Percentiles rank a stretch among this genome's conserved stretches.
Conservation (phyloP, 176 grass and related monocot species). For the Aegilops longissima region DNA sequence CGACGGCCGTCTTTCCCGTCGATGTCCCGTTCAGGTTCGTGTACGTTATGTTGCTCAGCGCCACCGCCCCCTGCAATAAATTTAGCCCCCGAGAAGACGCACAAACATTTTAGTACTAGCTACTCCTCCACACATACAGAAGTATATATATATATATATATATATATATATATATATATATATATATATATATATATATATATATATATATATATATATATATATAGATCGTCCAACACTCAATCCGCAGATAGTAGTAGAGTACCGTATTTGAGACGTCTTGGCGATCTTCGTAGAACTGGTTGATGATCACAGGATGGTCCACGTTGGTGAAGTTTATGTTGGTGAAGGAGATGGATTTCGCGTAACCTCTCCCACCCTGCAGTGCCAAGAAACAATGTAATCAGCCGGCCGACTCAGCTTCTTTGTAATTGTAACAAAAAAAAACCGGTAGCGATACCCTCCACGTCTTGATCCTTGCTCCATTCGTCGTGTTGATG, state of each 20-base stretch:
- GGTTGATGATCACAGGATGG: too few relatives aligned
- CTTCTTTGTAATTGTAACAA: too few relatives aligned
- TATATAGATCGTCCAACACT: neutral
- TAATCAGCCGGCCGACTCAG: neutral
- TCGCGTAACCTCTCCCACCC: too few relatives aligned
- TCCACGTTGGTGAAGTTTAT: too few relatives aligned
- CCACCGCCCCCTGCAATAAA: constrained; percentile 24
- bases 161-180: neutral
- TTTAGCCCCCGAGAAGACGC: neutral
- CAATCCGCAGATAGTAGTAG: neutral
- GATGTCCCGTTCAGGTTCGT: constrained; percentile 27
- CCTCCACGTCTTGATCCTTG: constrained; percentile 61
- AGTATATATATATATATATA: neutral
- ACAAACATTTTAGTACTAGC: neutral
- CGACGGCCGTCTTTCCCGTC: neutral
- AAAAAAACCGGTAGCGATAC: too few relatives aligned
- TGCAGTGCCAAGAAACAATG: neutral
- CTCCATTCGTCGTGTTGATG: constrained; percentile 36
- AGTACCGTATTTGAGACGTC: neutral
- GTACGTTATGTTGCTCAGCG: constrained; percentile 28
- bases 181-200: neutral
- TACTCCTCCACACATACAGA: neutral
- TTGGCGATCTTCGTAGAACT: constrained; percentile 14
- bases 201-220: neutral
- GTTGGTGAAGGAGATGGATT: too few relatives aligned